Conservation (phyloP, 352 stramenopile genomes). For the Albugo candida region DNA sequence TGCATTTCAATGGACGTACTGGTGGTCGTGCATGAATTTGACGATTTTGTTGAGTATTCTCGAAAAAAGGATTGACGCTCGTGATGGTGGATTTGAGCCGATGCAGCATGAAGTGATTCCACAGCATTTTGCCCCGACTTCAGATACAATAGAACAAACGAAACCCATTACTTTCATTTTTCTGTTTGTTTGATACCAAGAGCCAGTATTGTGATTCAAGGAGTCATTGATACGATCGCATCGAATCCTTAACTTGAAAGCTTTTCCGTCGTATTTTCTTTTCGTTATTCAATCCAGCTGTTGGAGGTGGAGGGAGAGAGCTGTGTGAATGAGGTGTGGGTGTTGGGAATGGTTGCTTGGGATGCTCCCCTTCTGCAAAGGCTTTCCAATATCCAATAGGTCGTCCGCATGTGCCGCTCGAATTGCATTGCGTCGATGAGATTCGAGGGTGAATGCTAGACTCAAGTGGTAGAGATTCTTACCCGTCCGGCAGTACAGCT, state of each 20-base stretch:
- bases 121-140: slow-evolving; percentile 52
- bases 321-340: too few species aligned
- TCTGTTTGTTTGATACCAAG: slow-evolving; percentile 5
- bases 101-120: slow-evolving; percentile 60
- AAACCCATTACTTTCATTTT: slow-evolving; percentile 31
- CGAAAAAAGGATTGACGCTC: slow-evolving; percentile 67
- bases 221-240: too few species aligned
- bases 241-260: slow-evolving; percentile 22
- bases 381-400: slow-evolving; percentile 15
- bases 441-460: slow-evolving; percentile 39
- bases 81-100: slow-evolving; percentile 35
- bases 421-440: slow-evolving; percentile 64
- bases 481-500: too few species aligned
- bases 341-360: too few species aligned
- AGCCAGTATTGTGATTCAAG: slow-evolving; percentile 2
- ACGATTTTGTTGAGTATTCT: slow-evolving; percentile 52
- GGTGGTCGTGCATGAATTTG: slow-evolving; percentile 80
- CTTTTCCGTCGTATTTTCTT: slow-evolving; percentile 50
- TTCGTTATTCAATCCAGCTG: slow-evolving; percentile 4
- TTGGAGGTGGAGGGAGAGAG: too few species aligned
- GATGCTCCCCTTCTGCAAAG: too few species aligned
- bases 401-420: slow-evolving; percentile 31
- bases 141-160: slow-evolving; percentile 12
- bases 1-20: slow-evolving; percentile 24
- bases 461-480: too few species aligned